Percentiles rank a stretch among this genome's conserved stretches.
phyloP scores from a whole-genome alignment of 2,329 filamentous ascomycete species.

The Hymenoscyphus scutula region DNA sequence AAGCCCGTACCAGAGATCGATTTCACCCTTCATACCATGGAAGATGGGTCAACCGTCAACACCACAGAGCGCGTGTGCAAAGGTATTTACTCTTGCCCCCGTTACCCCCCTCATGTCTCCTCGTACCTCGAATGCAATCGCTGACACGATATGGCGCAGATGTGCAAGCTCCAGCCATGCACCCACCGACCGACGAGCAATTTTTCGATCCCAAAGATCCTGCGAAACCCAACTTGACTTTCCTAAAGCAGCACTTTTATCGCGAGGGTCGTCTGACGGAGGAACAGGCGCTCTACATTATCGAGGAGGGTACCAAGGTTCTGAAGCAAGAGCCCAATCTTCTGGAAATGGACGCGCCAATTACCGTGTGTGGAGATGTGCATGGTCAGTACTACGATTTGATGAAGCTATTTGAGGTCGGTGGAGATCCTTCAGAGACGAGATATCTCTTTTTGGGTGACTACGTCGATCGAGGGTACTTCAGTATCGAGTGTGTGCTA shows the following conservation, averaged over 20 bases:
- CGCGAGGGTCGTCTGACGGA: slow-evolving; percentile 95
- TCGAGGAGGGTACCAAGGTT: slow-evolving; percentile 82
- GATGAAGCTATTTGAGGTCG: slow-evolving; percentile 99
- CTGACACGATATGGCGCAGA: slow-evolving; percentile 54
- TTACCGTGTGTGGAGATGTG: slow-evolving; percentile 97
- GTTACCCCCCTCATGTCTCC: slow-evolving; percentile 16
- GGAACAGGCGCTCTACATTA: slow-evolving; percentile 95
- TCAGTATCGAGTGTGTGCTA: slow-evolving; percentile 97
- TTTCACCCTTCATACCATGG: slow-evolving; percentile 97
- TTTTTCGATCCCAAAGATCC: slow-evolving; percentile 87
- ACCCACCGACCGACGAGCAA: slow-evolving; percentile 87
- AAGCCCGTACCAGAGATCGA: slow-evolving; percentile 96
- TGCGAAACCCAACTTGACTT: slow-evolving; percentile 86
- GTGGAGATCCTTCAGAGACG: slow-evolving; percentile 93
- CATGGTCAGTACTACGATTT: slow-evolving; percentile 99
- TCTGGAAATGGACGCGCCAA: slow-evolving; percentile 98
- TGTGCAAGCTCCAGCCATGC: slow-evolving; percentile 94
- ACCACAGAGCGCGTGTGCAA: slow-evolving; percentile 96
- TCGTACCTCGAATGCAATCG: slow-evolving; percentile 9
- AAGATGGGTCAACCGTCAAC: slow-evolving; percentile 93
- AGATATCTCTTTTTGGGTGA: slow-evolving; percentile 96
- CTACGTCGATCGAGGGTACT: slow-evolving; percentile 97
- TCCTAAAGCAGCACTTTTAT: slow-evolving; percentile 98
- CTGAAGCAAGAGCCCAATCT: slow-evolving; percentile 90
- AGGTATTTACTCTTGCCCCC: slow-evolving; percentile 58